Evolutionary conservation across 306 rosid genomes (phyloP), one percentile per base, ranked within the genome.

Genomic region (Amphicarpaea edgeworthii): DNA sequence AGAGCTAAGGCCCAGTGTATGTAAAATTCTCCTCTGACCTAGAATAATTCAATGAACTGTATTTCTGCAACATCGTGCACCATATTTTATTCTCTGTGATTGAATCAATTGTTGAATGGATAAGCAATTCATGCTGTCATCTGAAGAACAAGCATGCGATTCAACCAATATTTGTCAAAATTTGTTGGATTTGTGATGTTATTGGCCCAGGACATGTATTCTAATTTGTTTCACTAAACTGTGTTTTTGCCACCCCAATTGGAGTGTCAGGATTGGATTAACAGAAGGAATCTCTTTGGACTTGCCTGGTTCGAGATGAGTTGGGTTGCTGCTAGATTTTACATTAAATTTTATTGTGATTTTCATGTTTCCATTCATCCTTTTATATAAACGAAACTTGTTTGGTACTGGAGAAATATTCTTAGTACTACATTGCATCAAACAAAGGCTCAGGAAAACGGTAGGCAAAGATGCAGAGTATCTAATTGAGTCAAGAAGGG

Each of bases 1-100:
- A 21, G 98, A 96, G 88, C 90, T 90, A 74, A 90, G 99, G 72
- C 98, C 99, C 61, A 90, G 96, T 82, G 99, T 96, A 92, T 28
- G 99, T 88, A 76, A 68, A 76, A 70, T 70, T 80, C 73, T 82
- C 77, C 77, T 74, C 74, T 75, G 57, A 37, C 57, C 34, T 71
- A 72, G 53, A 71, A 72, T 73, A 67, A 59, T 84, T 51, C 70
- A 72, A 51, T 51, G 65, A 40, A 67, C 58, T 84, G 28, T 30
- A 51, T 14, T 15, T 10, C 50, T 66, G 80, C 63, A 51, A 21
- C 79, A 59, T 67, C 75, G 51, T 16, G 78, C 32, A 66, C 58
- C 40, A 14, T 68, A 21, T 68, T 19, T 76, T 17, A 40, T 49
- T 20, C 53, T 12, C n/a, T 32, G 15, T 17, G 9, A 40, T 75